Base-by-base conservation (phyloP, 176 grass and related monocot species). In the Zizania latifolia region DNA sequence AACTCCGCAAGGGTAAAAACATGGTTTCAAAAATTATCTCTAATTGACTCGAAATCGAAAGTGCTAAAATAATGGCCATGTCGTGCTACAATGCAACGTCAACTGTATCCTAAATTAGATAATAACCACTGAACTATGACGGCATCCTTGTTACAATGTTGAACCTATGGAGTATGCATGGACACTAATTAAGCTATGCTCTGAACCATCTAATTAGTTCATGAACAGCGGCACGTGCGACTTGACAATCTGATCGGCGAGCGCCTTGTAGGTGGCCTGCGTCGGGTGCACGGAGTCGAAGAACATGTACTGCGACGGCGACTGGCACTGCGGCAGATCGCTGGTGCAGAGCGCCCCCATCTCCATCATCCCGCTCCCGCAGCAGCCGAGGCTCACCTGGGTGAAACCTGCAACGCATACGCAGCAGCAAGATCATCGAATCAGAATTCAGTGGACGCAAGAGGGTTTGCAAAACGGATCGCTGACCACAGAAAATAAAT, bases 271-370 rank as follows among this genome's bases (percentile, higher is more conserved):
- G 43, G 84, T 68, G 24, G 81, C 67, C 65, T 91, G 81, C 44
- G 89, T 81, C n/a, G 89, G 89, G 74, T 91, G 89, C 21, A 91
- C 89, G 0, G 84, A 84, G 51, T 91, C 89, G 71, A 86, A 91
- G 57, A 91, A 87, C 76, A 91, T 78, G 78, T 58, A 87, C 7
- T 60, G 24, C 41, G 48, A 70, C 43, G 89, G 84, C 19, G 81
- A 84, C 59, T 9, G 5, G 53, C 89, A 91, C 62, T 26, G 68
- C 72, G 50, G 69, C 46, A 62, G 59, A 12, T n/a, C 0, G 34
- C 48, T 63, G 81, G 61, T 68, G 80, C 89, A 91, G 16, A 87
- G 16, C 26, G 24, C 59, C 6, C 84, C 89, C 81, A 91, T 87
- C 72, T 84, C 89, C 44, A 58, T 3, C 41, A 68, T 5, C 0